Evolutionary conservation across 2,329 filamentous ascomycete species (phyloP), one percentile per base, ranked within the genome.

Genomic region (Aspergillus melleus): DNA sequence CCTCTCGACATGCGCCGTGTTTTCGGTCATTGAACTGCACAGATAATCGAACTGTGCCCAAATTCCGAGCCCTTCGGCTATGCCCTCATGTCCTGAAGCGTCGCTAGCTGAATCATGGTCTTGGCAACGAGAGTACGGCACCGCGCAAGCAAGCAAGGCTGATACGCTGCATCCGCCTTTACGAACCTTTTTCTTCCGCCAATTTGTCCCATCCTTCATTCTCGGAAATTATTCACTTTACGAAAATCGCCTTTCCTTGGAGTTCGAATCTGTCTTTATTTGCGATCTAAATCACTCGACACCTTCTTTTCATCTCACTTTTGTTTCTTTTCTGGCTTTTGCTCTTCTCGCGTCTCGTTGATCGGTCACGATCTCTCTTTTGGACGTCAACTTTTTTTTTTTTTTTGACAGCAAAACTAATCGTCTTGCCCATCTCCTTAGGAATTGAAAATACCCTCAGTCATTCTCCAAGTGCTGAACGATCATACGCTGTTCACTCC

Each of bases 401-500:
- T 46, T 56, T 51, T 60, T 51, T 22, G 20, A 47, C 44, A 20
- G 20, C 11, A 10, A 47, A 24, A 61, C 66, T 66, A 61, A 67
- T 49, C 19, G 6, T 50, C 11, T 20, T 44, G 39, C 11, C 24
- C 12, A 14, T 22, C 42, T 2, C 16, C n/a, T 49, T 54, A 68
- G 69, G 68, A 70, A 73, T 61, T 68, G 65, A 67, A 42, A 64
- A 66, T 66, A 66, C 60, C 64, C 51, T 61, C 64, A 66, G 65
- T 73, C 66, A 59, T 71, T 67, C 68, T 66, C 36, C 70, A 68
- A 68, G 64, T 68, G 65, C 65, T 65, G 67, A 64, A 72, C 68
- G 72, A 72, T 69, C 67, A 66, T 57, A 73, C 69, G 65, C 68
- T 63, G 64, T 70, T 75, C 73, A 72, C 66, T 76, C 69, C 65